Percentiles rank a stretch among this genome's conserved stretches.
phyloP scores from a whole-genome alignment of 1,284 basidiomycete genomes.

The Bondarzewia mesenterica region DNA sequence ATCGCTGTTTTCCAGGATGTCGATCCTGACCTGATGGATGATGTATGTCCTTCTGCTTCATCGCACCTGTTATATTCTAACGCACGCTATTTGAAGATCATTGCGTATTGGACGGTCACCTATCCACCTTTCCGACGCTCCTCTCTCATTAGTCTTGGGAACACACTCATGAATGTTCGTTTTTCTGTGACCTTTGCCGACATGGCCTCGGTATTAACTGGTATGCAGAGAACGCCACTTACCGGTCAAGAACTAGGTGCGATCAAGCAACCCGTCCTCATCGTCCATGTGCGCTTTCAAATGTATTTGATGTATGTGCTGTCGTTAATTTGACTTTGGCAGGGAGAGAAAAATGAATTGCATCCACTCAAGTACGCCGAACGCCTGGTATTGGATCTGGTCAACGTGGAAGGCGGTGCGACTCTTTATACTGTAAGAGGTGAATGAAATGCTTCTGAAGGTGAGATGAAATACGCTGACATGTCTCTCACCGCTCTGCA shows the following conservation, averaged over 20 bases:
- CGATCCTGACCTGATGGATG: slow-evolving; percentile 49
- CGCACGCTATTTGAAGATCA: slow-evolving; percentile 33
- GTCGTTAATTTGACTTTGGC: neutral
- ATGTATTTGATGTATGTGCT: neutral
- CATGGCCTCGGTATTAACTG: neutral
- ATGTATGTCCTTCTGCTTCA: slow-evolving; percentile 28
- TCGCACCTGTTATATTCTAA: slow-evolving; percentile 7
- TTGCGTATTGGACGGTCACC: slow-evolving; percentile 51
- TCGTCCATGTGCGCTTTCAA: slow-evolving; percentile 58
- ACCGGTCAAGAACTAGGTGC: slow-evolving; percentile 35
- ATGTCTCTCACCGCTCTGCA: slow-evolving; percentile 15
- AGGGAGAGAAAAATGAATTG: slow-evolving; percentile 58
- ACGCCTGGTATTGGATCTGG: slow-evolving; percentile 35
- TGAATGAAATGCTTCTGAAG: slow-evolving; percentile 20
- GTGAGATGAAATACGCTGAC: neutral
- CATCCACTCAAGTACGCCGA: slow-evolving; percentile 54
- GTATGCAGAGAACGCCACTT: slow-evolving; percentile 45
- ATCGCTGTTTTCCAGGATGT: slow-evolving; percentile 13
- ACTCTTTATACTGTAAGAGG: slow-evolving; percentile 56
- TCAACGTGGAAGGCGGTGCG: slow-evolving; percentile 29
- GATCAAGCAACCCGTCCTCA: slow-evolving; percentile 56
- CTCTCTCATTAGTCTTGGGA: slow-evolving; percentile 42
- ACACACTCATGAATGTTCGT: slow-evolving; percentile 52
- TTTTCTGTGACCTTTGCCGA: neutral
- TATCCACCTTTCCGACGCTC: slow-evolving; percentile 47